These are phyloP conservation scores for Vaccinium corymbosum DNA, from an alignment of 148 eudicot species.

Conservation along the genomic window DNA sequence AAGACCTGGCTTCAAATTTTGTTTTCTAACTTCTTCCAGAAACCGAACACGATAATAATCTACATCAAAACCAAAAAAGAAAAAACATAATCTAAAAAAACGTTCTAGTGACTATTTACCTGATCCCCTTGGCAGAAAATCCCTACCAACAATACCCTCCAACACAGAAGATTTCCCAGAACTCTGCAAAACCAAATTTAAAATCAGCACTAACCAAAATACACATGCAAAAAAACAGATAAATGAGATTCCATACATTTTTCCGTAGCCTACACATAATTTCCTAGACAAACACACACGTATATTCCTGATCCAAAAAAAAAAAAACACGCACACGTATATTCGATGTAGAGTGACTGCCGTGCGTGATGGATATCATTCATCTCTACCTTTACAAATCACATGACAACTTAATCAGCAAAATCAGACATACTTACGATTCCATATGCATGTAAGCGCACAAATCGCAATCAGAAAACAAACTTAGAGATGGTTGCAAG, in stretches of 20 bases:
- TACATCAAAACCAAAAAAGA: background rate
- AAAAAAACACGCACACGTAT: too few relatives aligned
- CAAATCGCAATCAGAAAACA: background rate
- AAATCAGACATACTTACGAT: background rate
- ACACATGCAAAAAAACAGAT: background rate
- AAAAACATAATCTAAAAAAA: background rate
- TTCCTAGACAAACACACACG: too few relatives aligned
- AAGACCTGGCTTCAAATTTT: background rate
- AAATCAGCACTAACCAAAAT: background rate
- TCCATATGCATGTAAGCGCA: background rate
- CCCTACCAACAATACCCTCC: conserved; percentile 78
- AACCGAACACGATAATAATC: background rate
- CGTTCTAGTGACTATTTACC: conserved; percentile 30
- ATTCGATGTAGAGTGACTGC: too few relatives aligned
- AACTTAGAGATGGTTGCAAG: background rate
- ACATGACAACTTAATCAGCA: background rate
- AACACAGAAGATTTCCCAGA: conserved; percentile 83
- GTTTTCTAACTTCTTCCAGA: background rate
- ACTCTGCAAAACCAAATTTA: conserved; percentile 38
- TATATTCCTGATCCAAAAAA: too few relatives aligned
- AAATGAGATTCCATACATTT: background rate
- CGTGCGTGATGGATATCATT: too few relatives aligned
- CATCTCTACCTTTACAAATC: background rate
- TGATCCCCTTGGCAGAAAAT: conserved; percentile 82
- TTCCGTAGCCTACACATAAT: background rate